Evolutionary conservation across 345 rosid genomes (phyloP).

Genomic region (Camelina laxa): DNA sequence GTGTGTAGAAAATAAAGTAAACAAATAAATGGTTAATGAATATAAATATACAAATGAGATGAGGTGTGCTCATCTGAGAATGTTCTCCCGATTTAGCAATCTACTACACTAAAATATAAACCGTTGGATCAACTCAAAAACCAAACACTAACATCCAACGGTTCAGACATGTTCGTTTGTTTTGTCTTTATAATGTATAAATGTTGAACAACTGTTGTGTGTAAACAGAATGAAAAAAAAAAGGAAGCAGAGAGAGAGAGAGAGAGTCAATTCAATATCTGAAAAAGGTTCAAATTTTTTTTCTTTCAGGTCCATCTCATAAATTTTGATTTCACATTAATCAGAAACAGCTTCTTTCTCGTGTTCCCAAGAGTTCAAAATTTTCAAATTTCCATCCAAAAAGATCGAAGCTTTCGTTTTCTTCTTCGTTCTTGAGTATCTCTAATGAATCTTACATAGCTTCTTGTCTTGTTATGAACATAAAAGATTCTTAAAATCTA

Average conservation of each 20-base stretch:
- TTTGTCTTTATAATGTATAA: slow-evolving; percentile 27
- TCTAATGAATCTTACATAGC: slow-evolving; percentile 13
- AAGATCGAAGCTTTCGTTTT: slow-evolving; percentile 8
- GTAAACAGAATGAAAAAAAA: slow-evolving; percentile 33
- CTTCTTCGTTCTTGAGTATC: background rate
- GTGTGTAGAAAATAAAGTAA: slow-evolving; percentile 1
- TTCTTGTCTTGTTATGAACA: slow-evolving; percentile 23
- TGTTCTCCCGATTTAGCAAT: slow-evolving; percentile 31
- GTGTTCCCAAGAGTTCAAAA: slow-evolving; percentile 54
- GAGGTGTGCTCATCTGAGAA: slow-evolving; percentile 13
- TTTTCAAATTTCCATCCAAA: slow-evolving; percentile 35
- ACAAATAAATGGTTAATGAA: background rate
- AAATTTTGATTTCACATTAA: slow-evolving; percentile 46
- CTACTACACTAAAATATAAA: background rate
- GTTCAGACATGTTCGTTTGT: background rate
- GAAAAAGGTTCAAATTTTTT: slow-evolving; percentile 40
- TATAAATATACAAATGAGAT: slow-evolving; percentile 7
- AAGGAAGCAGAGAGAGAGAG: slow-evolving; percentile 17
- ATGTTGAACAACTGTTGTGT: slow-evolving; percentile 39
- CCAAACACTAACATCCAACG: slow-evolving; percentile 28
- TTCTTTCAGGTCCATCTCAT: slow-evolving; percentile 36
- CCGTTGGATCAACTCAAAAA: slow-evolving; percentile 29
- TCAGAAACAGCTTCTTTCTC: slow-evolving; percentile 43
- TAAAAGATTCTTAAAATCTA: background rate
- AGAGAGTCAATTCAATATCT: slow-evolving; percentile 40